These are phyloP conservation scores for Aspergillus jensenii DNA, from an alignment of 2,329 filamentous ascomycete species.

Conservation along the genomic window DNA sequence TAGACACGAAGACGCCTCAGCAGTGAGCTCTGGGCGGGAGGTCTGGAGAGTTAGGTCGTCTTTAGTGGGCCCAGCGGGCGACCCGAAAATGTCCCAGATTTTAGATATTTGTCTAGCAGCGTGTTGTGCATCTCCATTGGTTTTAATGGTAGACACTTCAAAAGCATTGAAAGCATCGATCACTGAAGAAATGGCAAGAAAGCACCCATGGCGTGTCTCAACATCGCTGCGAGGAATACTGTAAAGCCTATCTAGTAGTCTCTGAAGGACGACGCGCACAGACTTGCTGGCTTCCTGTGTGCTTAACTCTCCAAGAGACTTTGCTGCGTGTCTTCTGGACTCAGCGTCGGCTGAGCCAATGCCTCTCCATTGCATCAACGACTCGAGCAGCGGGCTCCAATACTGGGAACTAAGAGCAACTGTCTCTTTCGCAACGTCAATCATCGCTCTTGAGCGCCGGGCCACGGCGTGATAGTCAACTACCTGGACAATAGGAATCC, in stretches of 20 bases:
- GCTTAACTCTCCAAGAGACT: conserved; percentile 60
- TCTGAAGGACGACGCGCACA: conserved; percentile 31
- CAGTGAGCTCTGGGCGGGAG: conserved; percentile 42
- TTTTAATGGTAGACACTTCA: conserved; percentile 15
- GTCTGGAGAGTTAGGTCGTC: conserved; percentile 41
- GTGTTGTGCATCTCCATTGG: conserved; percentile 23
- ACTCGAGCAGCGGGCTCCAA: conserved; percentile 68
- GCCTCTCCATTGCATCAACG: conserved; percentile 80
- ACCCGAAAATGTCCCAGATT: conserved; percentile 42
- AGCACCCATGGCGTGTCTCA: conserved; percentile 45
- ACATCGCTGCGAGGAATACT: conserved; percentile 41
- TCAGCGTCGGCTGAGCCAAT: conserved; percentile 74
- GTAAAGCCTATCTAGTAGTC: conserved; percentile 33
- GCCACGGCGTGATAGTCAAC: conserved; percentile 95
- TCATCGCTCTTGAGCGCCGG: conserved; percentile 76
- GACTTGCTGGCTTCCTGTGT: conserved; percentile 32
- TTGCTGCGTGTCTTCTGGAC: conserved; percentile 71
- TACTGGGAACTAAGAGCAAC: conserved; percentile 64
- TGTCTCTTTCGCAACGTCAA: conserved; percentile 70
- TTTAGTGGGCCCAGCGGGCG: conserved; percentile 31
- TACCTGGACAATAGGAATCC: conserved; percentile 81
- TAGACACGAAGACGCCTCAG: conserved; percentile 41
- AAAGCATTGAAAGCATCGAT: conserved; percentile 33
- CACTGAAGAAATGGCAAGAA: conserved; percentile 41
- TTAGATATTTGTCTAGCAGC: conserved; percentile 29